Conservation (phyloP, 768 basidiomycete genomes). For the Leccinum boreale region DNA sequence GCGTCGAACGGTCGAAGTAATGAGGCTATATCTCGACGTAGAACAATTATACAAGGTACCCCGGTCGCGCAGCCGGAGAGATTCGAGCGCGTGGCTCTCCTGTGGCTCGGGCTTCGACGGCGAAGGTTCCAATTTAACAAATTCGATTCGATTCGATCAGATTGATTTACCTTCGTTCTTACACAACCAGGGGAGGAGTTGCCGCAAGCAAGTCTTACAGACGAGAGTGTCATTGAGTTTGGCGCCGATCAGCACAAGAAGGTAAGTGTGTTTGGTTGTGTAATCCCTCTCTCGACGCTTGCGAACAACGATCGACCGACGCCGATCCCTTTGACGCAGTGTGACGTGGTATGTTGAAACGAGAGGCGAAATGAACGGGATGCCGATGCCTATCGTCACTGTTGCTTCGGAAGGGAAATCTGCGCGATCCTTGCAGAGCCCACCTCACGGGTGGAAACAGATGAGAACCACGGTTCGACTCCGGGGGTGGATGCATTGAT, state of each 20-base stretch:
- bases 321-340: constrained; percentile 13
- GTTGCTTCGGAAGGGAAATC: not conserved
- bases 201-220: not conserved
- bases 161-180: constrained; percentile 17
- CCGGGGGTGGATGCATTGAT: not conserved
- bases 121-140: constrained; percentile 13
- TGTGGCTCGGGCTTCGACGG: constrained; percentile 14
- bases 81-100: constrained; percentile 18
- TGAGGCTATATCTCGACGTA: constrained; percentile 9
- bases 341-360: constrained; percentile 3
- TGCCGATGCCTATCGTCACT: not conserved
- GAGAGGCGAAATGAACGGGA: constrained; percentile 9
- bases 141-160: constrained; percentile 29
- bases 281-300: constrained; percentile 3
- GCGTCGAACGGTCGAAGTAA: constrained; percentile 2
- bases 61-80: constrained; percentile 19
- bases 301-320: constrained; percentile 5
- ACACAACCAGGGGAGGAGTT: constrained; percentile 7
- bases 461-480: not conserved
- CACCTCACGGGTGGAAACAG: not conserved
- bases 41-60: constrained; percentile 18
- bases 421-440: not conserved
- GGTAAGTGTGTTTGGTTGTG: not conserved
- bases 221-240: constrained; percentile 13
- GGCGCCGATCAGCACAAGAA: constrained; percentile 4